Evolutionary conservation across 257 asterid genomes (phyloP), one percentile per base, ranked within the genome.

Genomic region (Striga asiatica): DNA sequence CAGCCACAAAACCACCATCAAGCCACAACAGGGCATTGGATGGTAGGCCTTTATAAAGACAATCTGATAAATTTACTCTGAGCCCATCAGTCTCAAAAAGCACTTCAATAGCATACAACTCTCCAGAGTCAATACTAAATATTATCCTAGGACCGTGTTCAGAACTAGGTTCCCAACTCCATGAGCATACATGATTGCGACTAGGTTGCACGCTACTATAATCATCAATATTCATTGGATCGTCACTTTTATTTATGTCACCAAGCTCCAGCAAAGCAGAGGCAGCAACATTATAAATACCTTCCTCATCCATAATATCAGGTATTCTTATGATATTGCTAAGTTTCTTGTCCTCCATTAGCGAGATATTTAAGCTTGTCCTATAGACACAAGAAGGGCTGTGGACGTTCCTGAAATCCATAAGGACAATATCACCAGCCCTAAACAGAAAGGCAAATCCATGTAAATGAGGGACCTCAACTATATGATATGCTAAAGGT

Each of bases 211-310:
- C 62, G 59, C 50, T 58, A 50, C 68, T 72, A 60, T 74, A 82
- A 65, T 67, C 82, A 74, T 91, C 98, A 53, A 91, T 71, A 29
- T 77, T 91, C 98, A 91, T 88, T 4, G 98, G 85, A 61, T 87
- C 84, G 38, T 77, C 94, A 60, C 73, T 77, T 76, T 80, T 84
- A 75, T 81, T 69, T 67, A 80, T 70, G 79, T 88, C 98, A 21
- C 98, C 84, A 59, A 88, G 87, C 82, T 92, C 91, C 81, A 92
- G 74, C 65, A 92, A 73, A 50, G 98, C 98, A 69, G 97, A 92
- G 49, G 98, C 98, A 63, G 98, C 98, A 66, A 87, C 92, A 34
- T 78, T 87, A 27, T 78, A 76, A 16, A 80, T 81, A 31, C 91
- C 94, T 61, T 88, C 97, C 75, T 92, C 98, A 43, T 88, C 98